A percentile compares a stretch with the other conserved stretches of the same genome.
phyloP scores from a whole-genome alignment of 495 filamentous ascomycete genomes.

The Saxophila tyrrhenica region DNA sequence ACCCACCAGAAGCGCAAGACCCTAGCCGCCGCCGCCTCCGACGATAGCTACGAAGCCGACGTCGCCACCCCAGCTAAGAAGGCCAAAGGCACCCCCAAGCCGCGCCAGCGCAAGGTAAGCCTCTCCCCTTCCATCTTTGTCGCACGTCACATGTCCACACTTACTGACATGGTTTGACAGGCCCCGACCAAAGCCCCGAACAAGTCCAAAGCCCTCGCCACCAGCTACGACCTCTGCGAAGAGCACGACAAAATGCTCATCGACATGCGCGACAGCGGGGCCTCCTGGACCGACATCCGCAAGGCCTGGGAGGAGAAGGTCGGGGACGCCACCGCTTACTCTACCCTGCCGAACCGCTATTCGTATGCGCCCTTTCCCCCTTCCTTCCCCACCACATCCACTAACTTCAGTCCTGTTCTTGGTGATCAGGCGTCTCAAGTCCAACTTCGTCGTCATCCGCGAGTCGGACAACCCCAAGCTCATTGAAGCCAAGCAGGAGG shows the following conservation, averaged over 20 bases:
- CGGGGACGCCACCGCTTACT: background rate
- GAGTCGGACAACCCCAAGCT: background rate
- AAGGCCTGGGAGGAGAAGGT: background rate
- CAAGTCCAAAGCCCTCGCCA: background rate
- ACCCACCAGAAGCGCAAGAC: conserved; percentile 15
- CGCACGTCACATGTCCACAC: background rate
- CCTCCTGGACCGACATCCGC: background rate
- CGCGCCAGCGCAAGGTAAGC: background rate
- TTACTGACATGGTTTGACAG: background rate
- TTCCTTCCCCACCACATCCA: background rate
- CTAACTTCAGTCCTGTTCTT: background rate
- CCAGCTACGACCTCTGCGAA: background rate
- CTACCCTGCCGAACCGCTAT: conserved; percentile 4
- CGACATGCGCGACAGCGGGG: conserved; percentile 1
- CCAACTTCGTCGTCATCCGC: conserved; percentile 1
- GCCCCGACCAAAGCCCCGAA: background rate
- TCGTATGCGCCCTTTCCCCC: background rate
- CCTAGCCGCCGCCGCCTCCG: background rate
- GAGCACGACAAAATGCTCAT: conserved; percentile 6
- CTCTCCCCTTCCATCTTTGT: background rate
- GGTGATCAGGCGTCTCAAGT: conserved; percentile 5
- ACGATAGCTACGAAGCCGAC: background rate
- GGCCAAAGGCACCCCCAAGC: background rate
- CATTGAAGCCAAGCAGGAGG: conserved; percentile 1
- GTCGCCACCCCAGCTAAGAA: background rate